A percentile compares a stretch with the other conserved stretches of the same genome.
phyloP scores from a whole-genome alignment of 805 yeast genomes.

The Candida andamanensis region DNA sequence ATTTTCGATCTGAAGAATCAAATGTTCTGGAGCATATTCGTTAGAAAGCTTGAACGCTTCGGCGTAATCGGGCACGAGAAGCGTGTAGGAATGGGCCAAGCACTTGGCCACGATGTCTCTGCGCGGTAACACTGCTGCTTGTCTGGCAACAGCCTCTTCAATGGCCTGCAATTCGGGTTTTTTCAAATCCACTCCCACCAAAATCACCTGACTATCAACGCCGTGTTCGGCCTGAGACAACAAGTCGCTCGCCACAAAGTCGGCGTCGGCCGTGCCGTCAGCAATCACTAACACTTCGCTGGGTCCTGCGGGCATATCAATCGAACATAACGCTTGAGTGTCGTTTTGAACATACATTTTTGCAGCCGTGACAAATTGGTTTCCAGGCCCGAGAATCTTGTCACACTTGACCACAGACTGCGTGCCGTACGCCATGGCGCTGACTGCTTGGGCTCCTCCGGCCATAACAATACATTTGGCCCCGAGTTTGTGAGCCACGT shows the following conservation, averaged over 20 bases:
- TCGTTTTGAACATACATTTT: conserved; percentile 97
- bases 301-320: conserved; percentile 99
- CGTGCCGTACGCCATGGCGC: conserved; percentile 99
- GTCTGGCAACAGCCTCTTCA: conserved; percentile 78
- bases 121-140: conserved; percentile 82
- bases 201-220: conserved; percentile 92
- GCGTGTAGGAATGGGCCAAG: conserved; percentile 83
- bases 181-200: conserved; percentile 74
- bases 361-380: conserved; percentile 98
- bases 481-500: conserved; percentile 94
- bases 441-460: conserved; percentile 99
- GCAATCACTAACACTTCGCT: conserved; percentile 96
- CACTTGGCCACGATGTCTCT: conserved; percentile 90
- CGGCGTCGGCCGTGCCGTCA: conserved; percentile 83
- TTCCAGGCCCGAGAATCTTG: conserved; percentile 97
- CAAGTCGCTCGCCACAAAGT: conserved; percentile 94
- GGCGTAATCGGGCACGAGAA: conserved; percentile 61
- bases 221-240: conserved; percentile 99
- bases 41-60: conserved; percentile 87
- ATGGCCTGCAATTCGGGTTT: conserved; percentile 57
- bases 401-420: conserved; percentile 88
- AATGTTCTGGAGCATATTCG: conserved; percentile 95
- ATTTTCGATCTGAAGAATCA: conserved; percentile 82
- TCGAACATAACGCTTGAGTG: conserved; percentile 88
- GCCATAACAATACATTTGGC: conserved; percentile 88